phyloP scores from a whole-genome alignment of 169 alveolate species.

The Prorocentrum cordatum region DNA sequence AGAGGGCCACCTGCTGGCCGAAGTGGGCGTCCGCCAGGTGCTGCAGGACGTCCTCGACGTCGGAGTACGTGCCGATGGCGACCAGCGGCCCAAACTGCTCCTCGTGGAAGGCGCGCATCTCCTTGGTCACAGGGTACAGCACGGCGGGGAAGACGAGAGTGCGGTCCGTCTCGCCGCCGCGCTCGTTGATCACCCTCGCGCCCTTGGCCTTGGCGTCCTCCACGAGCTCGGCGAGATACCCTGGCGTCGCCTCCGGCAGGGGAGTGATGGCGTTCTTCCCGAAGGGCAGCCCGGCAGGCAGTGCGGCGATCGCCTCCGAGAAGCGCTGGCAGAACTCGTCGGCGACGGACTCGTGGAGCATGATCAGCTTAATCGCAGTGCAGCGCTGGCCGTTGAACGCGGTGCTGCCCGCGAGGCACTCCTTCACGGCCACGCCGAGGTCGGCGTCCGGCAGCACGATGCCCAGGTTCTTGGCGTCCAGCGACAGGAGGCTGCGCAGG shows the following conservation, averaged over 20 bases:
- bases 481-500: background rate
- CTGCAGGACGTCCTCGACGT: background rate
- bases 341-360: too few relatives aligned
- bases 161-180: conserved; percentile 12
- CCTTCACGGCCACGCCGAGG: too few relatives aligned
- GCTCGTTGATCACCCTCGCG: conserved; percentile 9
- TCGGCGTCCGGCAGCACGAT: too few relatives aligned
- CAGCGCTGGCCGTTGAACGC: background rate
- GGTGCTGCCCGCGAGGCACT: background rate
- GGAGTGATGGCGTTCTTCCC: too few relatives aligned
- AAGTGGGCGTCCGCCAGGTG: background rate
- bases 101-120: conserved; percentile 34
- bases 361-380: too few relatives aligned
- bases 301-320: too few relatives aligned
- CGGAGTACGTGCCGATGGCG: background rate
- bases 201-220: conserved; percentile 25
- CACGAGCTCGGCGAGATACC: background rate
- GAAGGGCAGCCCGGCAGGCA: too few relatives aligned
- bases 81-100: conserved; percentile 48
- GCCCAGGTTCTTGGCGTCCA: too few relatives aligned
- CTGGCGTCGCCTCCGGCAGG: too few relatives aligned
- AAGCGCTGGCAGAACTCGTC: too few relatives aligned
- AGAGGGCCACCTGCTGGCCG: conserved; percentile 48
- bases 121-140: conserved; percentile 20
- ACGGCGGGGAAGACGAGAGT: conserved; percentile 20